Evolutionary conservation across 305 asterid species (phyloP), one percentile per base, ranked within the genome.

Genomic region (Lippia alba): DNA sequence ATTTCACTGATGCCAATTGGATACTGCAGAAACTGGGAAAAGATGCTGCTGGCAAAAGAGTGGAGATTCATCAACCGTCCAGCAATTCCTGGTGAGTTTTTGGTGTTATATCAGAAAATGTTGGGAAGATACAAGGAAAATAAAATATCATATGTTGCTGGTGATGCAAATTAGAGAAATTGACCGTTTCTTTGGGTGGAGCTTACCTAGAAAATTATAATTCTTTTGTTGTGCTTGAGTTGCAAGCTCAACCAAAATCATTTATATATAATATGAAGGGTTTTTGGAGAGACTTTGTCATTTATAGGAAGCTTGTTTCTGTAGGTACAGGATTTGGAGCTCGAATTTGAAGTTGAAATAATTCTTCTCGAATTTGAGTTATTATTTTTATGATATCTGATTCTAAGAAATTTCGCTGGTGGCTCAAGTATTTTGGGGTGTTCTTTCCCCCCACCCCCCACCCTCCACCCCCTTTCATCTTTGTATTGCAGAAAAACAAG

Each of bases 31-130:
- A 90, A 76, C 74, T 95, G 83, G 98, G 99, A 33, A 87, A 87
- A 89, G 91, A 87, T 85, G 99, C 99, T 30, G 84, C 86, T 67
- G 98, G 99, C 19, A 92, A 95, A 86, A 83, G 98, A 81, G 97
- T 95, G 40, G 96, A 95, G 81, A 76, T 95, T 76, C 99, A 92
- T 83, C 94, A 90, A 56, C 79, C 96, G 15, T 85, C 94, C 49
- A 86, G 76, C 51, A 81, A 92, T 77, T 77, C 96, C 67, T 90
- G 99, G 99, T 92, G 62, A 74, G 94, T 78, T 61, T 33, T 54
- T 36, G 12, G 50, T 66, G 50, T 66, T 41, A 20, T 53, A 61
- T 57, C 45, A 30, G 66, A 60, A 51, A 69, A 33, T 55, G 17
- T 41, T 41, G 1, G 18, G 55, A 8, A 60, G 49, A 44, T 34